Evolutionary conservation across 1,284 basidiomycete genomes (phyloP).

Genomic region (Earliella scabrosa): DNA sequence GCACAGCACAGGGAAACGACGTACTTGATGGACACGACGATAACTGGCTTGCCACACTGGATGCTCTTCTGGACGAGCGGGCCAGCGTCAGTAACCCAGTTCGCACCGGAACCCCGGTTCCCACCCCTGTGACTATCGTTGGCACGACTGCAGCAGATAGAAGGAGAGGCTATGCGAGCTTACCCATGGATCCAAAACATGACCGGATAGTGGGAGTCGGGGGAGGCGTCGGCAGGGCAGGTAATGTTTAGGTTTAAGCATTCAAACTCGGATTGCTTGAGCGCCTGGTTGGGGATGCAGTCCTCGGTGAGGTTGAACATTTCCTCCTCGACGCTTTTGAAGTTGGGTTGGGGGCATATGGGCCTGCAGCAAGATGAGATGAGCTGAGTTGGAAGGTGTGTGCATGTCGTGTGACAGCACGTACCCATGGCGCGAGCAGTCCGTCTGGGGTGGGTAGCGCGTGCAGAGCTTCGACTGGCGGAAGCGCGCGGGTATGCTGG

Average conservation of each 20-base stretch:
- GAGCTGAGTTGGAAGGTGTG: background rate
- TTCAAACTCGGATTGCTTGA: conserved; percentile 72
- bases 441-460: conserved; percentile 57
- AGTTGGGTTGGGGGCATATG: conserved; percentile 70
- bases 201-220: conserved; percentile 62
- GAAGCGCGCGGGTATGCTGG: conserved; percentile 71
- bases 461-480: conserved; percentile 66
- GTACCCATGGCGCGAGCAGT: conserved; percentile 69
- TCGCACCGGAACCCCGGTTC: conserved; percentile 71
- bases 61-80: conserved; percentile 70
- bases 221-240: conserved; percentile 58
- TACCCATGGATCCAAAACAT: conserved; percentile 85
- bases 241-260: conserved; percentile 80
- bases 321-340: conserved; percentile 56
- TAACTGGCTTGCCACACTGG: conserved; percentile 60
- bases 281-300: conserved; percentile 54
- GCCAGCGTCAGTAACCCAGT: conserved; percentile 77
- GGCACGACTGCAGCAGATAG: conserved; percentile 8
- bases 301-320: conserved; percentile 63
- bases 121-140: conserved; percentile 52
- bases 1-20: conserved; percentile 31
- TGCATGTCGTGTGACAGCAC: conserved; percentile 8
- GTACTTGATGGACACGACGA: conserved; percentile 78
- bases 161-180: conserved; percentile 8
- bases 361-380: conserved; percentile 48